phyloP scores from a whole-genome alignment of 345 rosid species.

The Brassica cretica region DNA sequence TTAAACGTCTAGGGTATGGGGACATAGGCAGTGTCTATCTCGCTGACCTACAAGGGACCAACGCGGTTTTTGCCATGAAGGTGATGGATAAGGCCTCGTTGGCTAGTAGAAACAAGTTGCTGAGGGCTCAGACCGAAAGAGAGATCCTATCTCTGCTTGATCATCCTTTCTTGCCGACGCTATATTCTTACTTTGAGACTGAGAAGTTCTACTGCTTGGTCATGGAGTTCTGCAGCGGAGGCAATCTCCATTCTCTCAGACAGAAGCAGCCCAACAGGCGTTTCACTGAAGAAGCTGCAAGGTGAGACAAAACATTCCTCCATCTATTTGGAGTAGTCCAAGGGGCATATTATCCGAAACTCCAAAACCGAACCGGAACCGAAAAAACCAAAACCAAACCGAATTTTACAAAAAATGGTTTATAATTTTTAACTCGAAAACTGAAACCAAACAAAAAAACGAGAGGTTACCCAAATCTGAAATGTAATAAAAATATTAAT shows the following conservation, averaged over 20 bases:
- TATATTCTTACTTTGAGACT: constrained; percentile 74
- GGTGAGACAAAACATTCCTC: constrained; percentile 40
- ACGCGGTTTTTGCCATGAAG: constrained; percentile 75
- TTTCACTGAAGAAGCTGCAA: constrained; percentile 71
- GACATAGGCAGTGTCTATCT: constrained; percentile 86
- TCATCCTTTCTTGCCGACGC: constrained; percentile 71
- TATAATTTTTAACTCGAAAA: no score
- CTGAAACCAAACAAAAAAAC: neutral
- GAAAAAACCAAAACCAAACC: neutral
- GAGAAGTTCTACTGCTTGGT: constrained; percentile 70
- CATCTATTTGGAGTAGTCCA: neutral
- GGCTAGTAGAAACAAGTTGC: constrained; percentile 79
- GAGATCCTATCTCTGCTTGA: constrained; percentile 68
- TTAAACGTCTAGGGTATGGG: constrained; percentile 85
- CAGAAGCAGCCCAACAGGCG: constrained; percentile 69
- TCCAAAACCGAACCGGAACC: neutral
- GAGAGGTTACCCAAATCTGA: neutral
- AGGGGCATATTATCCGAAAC: neutral
- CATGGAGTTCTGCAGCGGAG: constrained; percentile 87
- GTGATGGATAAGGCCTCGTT: constrained; percentile 85
- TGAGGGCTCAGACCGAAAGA: constrained; percentile 69
- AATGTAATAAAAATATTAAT: neutral
- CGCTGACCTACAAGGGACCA: constrained; percentile 73
- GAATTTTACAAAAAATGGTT: no score
- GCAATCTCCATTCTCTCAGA: constrained; percentile 79